These are phyloP conservation scores for Colletotrichum brevisporum DNA, from an alignment of 2,329 filamentous ascomycete species.

Conservation along the genomic window DNA sequence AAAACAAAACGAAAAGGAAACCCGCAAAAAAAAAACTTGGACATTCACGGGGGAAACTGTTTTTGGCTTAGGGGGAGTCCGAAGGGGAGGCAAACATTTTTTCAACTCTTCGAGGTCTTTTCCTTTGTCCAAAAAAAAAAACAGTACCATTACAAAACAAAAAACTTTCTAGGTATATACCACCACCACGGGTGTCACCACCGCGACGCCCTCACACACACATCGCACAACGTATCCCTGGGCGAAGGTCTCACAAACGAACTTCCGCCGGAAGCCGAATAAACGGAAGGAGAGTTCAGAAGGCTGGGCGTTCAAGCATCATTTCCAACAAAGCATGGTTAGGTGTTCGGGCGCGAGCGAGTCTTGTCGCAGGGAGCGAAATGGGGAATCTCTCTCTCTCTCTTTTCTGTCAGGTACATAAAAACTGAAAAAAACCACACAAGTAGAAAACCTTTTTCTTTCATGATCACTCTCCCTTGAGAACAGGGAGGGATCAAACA, in stretches of 20 bases:
- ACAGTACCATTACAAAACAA: conserved; percentile 3
- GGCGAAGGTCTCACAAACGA: conserved; percentile 2
- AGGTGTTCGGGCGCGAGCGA: conserved; percentile 37
- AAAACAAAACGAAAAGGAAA: not conserved
- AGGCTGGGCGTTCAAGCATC: conserved; percentile 30
- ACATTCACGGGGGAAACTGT: conserved; percentile 13
- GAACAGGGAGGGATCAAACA: not conserved
- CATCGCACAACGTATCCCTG: conserved; percentile 10
- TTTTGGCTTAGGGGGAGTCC: not conserved
- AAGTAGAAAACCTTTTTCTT: conserved; percentile 3
- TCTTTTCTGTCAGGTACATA: conserved; percentile 22
- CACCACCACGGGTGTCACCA: not conserved
- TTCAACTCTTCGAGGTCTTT: conserved; percentile 8
- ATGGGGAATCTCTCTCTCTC: conserved; percentile 2
- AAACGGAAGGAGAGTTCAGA: no score
- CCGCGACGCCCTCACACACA: not conserved
- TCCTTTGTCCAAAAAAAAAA: conserved; percentile 15
- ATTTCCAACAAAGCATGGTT: conserved; percentile 31
- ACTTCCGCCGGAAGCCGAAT: not conserved
- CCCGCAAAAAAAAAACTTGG: not conserved
- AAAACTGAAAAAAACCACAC: not conserved
- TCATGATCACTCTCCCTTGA: not conserved
- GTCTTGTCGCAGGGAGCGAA: conserved; percentile 21
- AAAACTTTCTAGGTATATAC: conserved; percentile 5
- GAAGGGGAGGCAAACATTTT: not conserved